Evolutionary conservation across 1,284 basidiomycete species (phyloP), one percentile per base, ranked within the genome.

Genomic region (Sanghuangporus sanghuang): DNA sequence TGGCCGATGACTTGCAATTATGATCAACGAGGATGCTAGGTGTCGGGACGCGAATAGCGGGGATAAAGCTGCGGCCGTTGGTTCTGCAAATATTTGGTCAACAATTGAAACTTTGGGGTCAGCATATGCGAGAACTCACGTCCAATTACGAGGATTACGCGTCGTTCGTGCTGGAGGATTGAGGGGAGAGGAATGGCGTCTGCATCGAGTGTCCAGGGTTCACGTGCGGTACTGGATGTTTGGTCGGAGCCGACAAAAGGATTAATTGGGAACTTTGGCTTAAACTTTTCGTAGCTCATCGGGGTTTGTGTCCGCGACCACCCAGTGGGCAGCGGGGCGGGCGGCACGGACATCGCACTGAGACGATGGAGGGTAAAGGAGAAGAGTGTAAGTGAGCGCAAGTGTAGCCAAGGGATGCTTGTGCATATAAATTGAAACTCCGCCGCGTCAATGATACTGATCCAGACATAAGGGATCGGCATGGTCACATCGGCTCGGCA

Each of bases 61-160:
- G 6, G 68, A 69, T 4, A 86, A 73, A 62, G 81, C 80, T 12
- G 72, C 65, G 9, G 73, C 66, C 0, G 75, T 66, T 0, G 79
- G 75, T 44, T 78, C 76, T 83, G 72, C 63, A 59, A 38, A 50
- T 53, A 44, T 16, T 21, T 27, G 4, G 32, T 35, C 3, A 35
- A 50, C 59, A 44, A 14, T 36, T 35, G 39, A 35, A 57, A 44
- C 23, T 16, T 35, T 27, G 32, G 38, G 8, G 12, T 40, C 9
- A 18, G 42, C 42, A 12, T 64, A 21, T 39, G 32, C 57, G 12
- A 4, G 35, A 16, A 69, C 77, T 57, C 48, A 83, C 79, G 77
- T 69, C 83, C 84, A 8, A 86, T 72, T 16, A 85, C 71, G 54
- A 85, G 77, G 32, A 85, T 71, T 59, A 82, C 79, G 66, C 79